Percentiles rank a stretch among this genome's conserved stretches.
Conservation (phyloP, 306 rosid genomes). For the Oxytropis ochrocephala region DNA sequence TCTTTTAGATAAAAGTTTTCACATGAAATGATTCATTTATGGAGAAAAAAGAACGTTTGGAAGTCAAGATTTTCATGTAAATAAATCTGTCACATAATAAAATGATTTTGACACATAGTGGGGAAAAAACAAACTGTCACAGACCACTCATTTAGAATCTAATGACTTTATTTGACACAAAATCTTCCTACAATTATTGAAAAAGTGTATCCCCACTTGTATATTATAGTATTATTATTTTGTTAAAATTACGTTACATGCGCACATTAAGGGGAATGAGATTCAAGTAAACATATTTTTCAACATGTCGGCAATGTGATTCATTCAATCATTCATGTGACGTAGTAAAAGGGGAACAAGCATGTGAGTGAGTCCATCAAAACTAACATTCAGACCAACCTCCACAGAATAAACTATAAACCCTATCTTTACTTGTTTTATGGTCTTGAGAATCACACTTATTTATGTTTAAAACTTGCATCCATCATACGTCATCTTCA, state of each 20-base stretch:
- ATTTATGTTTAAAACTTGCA: not conserved
- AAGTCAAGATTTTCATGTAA: not conserved
- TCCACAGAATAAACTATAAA: not conserved
- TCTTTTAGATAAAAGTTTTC: not conserved
- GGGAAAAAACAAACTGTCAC: not conserved
- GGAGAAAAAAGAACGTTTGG: too few species aligned
- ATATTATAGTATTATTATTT: too few species aligned
- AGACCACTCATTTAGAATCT: not conserved
- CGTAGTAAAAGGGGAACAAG: not conserved
- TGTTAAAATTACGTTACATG: too few species aligned
- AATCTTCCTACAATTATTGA: not conserved
- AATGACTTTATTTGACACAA: not conserved
- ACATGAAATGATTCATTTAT: not conserved
- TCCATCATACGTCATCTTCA: not conserved
- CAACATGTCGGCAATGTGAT: constrained; percentile 8
- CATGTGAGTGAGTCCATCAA: constrained; percentile 8
- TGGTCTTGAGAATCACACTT: not conserved
- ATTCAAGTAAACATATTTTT: not conserved
- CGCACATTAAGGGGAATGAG: not conserved
- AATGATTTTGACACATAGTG: not conserved
- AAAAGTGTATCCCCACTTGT: too few species aligned
- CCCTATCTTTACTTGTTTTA: not conserved
- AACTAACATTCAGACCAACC: not conserved
- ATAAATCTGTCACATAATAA: too few species aligned
- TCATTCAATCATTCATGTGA: constrained; percentile 21